Evolutionary conservation across 768 basidiomycete species (phyloP), one percentile per base, ranked within the genome.

Genomic region (Pulveroboletus sp.): DNA sequence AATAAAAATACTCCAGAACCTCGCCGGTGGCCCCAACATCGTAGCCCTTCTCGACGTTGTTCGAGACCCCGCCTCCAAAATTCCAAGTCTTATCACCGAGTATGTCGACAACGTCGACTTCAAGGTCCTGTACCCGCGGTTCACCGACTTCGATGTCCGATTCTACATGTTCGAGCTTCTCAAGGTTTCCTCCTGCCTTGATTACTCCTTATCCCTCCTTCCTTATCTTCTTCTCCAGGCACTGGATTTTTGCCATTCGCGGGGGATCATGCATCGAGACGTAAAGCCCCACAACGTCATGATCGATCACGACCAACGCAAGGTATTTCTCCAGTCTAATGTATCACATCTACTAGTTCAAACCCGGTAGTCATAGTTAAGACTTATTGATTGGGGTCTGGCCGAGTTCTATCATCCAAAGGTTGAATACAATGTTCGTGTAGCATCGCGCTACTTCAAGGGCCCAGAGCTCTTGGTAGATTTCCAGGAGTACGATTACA

Each of bases 241-340:
- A 5, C 74, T 98, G 65, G 95, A 98, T 70, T 98, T 85, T 68
- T 97, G 95, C 61, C 95, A 98, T 69, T 98, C 95, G 25, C 93
- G 94, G 60, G 95, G 95, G 9, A 97, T 98, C 67, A 97, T 97
- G 93, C 94, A 97, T 67, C 78, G 95, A 58, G 95, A 97, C 66
- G 95, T 98, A 50, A 98, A 98, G 66, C 95, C 95, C 12, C 94
- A 97, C 71, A 98, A 98, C 69, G 93, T 98, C 46, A 97, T 98
- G 94, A 97, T 97, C 69, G 95, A 98, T 69, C 94, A 97, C 66
- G 93, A 97, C 61, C 89, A 89, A 69, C 85, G 91, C 66, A 91
- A 94, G 76, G 94, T 91, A 62, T 51, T 72, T 64, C 37, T 43
- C 34, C 3, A 21, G 11, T 34, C 49, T 39, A 39, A 33, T 32